Conservation (phyloP, 148 eudicot genomes). For the Amaranthus palmeri region DNA sequence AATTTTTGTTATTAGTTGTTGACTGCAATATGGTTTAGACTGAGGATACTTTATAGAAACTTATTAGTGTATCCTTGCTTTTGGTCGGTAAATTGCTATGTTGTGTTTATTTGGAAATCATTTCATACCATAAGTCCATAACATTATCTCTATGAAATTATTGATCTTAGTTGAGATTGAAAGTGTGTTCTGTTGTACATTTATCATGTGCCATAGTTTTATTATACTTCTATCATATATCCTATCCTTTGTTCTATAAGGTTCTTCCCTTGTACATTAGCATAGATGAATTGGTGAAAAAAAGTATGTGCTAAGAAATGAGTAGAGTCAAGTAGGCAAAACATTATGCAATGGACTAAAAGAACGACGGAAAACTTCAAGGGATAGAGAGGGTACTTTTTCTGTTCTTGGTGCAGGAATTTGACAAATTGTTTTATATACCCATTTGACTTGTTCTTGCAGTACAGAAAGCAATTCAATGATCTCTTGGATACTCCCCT, state of each 20-base stretch:
- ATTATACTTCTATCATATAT: background rate
- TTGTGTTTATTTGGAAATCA: background rate
- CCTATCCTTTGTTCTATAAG: too few relatives aligned
- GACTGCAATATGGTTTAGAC: background rate
- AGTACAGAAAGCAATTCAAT: constrained; percentile 78
- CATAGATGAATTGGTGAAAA: too few relatives aligned
- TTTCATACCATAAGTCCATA: background rate
- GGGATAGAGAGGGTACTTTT: background rate
- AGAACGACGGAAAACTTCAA: too few relatives aligned
- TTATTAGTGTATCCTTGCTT: background rate
- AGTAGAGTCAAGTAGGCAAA: too few relatives aligned
- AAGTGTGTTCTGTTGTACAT: background rate
- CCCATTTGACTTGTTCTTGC: constrained; percentile 34
- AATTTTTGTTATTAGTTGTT: background rate
- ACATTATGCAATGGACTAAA: too few relatives aligned
- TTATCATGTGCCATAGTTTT: background rate
- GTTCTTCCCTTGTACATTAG: too few relatives aligned
- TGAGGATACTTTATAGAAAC: background rate
- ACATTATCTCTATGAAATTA: background rate
- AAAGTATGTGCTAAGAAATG: too few relatives aligned
- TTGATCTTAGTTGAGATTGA: background rate
- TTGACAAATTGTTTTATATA: constrained; percentile 8
- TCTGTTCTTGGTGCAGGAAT: too few relatives aligned
- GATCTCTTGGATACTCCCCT: constrained; percentile 66
- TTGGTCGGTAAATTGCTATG: background rate